A percentile compares a stretch with the other conserved stretches of the same genome.
phyloP scores from a whole-genome alignment of 441 rosid species.

The Gossypium gossypioides region DNA sequence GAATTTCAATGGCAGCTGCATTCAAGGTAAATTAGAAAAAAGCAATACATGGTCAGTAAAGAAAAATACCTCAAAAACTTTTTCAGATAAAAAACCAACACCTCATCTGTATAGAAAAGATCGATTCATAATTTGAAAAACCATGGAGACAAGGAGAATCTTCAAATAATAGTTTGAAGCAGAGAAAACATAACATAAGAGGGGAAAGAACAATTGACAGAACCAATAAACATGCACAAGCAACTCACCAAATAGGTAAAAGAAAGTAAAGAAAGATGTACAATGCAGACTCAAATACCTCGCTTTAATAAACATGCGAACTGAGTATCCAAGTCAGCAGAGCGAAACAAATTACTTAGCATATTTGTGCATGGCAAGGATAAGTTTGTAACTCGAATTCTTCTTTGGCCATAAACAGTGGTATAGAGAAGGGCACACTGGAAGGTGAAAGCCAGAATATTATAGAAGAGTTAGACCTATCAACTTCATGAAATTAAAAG shows the following conservation, averaged over 20 bases:
- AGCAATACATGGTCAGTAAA: neutral
- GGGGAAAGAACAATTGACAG: neutral
- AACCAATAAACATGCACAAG: neutral
- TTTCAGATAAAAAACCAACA: neutral
- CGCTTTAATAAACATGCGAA: constrained; percentile 92
- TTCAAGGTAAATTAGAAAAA: constrained; percentile 12
- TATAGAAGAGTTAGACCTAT: constrained; percentile 12
- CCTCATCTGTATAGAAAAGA: neutral
- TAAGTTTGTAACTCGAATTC: constrained; percentile 81
- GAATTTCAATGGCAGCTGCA: constrained; percentile 75
- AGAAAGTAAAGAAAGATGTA: constrained; percentile 8
- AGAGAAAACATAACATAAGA: neutral
- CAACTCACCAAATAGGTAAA: neutral
- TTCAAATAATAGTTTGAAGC: constrained; percentile 4
- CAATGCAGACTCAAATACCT: constrained; percentile 36
- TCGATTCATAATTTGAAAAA: neutral
- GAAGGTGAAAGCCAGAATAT: constrained; percentile 19
- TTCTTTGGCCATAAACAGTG: constrained; percentile 82
- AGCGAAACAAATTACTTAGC: constrained; percentile 78
- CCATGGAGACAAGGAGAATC: neutral
- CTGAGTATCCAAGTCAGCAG: constrained; percentile 87
- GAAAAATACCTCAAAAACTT: neutral
- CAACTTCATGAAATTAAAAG: neutral
- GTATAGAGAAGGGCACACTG: constrained; percentile 90
- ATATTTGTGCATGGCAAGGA: constrained; percentile 81